Conservation (phyloP, 2,329 filamentous ascomycete species). For the Stagonosporopsis rhizophila region DNA sequence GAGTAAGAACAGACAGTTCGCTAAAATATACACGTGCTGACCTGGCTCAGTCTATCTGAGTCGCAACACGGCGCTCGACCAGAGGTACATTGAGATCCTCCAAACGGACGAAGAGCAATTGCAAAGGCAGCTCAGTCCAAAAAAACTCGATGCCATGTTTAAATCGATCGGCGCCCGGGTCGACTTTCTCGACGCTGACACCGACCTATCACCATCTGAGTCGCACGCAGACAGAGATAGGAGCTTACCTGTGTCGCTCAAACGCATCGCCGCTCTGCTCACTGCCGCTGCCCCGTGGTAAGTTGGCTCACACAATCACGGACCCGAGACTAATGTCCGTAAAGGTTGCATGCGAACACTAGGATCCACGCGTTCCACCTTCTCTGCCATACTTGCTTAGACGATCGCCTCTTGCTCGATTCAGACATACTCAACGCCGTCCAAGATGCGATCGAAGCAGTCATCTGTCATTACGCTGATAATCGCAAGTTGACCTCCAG, state of each 20-base stretch:
- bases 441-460: slow-evolving; percentile 42
- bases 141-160: slow-evolving; percentile 62
- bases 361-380: slow-evolving; percentile 34
- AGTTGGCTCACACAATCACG: background rate
- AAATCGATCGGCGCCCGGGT: slow-evolving; percentile 61
- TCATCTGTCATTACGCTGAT: slow-evolving; percentile 39
- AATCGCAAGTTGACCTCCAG: slow-evolving; percentile 29
- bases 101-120: slow-evolving; percentile 37
- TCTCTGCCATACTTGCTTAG: slow-evolving; percentile 41
- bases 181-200: slow-evolving; percentile 4
- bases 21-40: slow-evolving; percentile 19
- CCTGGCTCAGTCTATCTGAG: slow-evolving; percentile 35
- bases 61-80: slow-evolving; percentile 45
- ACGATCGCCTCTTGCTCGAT: slow-evolving; percentile 39
- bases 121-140: slow-evolving; percentile 48
- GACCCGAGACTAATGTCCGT: slow-evolving; percentile 11
- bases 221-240: slow-evolving; percentile 15
- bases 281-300: slow-evolving; percentile 37
- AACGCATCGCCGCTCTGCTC: slow-evolving; percentile 33
- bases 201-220: slow-evolving; percentile 17
- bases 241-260: slow-evolving; percentile 32
- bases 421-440: slow-evolving; percentile 27
- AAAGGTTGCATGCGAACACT: slow-evolving; percentile 31
- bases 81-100: slow-evolving; percentile 45
- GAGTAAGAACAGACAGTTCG: slow-evolving; percentile 21